Base-by-base conservation (phyloP, 1,284 basidiomycete species). In the Termitomyces sp. region DNA sequence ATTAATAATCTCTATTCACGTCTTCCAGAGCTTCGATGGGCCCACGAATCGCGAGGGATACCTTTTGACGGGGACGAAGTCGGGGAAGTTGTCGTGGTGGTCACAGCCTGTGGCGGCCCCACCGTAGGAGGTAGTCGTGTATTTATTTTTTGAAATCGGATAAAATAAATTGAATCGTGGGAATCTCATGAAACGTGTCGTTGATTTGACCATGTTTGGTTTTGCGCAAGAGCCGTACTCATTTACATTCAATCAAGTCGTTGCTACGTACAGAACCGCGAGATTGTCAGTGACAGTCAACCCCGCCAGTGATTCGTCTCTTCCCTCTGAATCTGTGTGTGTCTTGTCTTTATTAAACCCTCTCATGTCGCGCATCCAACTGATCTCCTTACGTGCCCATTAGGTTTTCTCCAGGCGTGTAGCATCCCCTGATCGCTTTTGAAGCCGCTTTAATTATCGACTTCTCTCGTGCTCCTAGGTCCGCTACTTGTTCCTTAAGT, bases 31-130 rank as follows among this genome's bases (percentile, higher is more conserved):
- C 45, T 76, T 72, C 62, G 76, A 80, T 63, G 76, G 76, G 13
- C 60, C 64, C 26, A 54, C 67, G 5, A 64, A 64, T 16, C 60
- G 58, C 42, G 65, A 71, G 39, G 71, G 74, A 7, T 74, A 70
- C 57, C 70, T 83, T 45, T 62, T 84, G 7, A 81, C 79, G 19
- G 81, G 80, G 9, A 81, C 82, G 16, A 75, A 73, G 58, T 61
- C 70, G n/a, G 81, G 81, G 2, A 65, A 71, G 42, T 60, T 84
- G 39, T 72, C 71, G 21, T 84, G 81, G 81, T 84, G 81, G 78
- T 69, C 73, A 37, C 74, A 76, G 49, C 78, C 80, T 45, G 66
- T 68, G 14, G 66, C 67, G 28, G 62, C 65, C 6, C 58, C 60
- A 16, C 54, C 61, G 42, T 68, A 52, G 34, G 63, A 54, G 24